Percentiles rank a stretch among this genome's conserved stretches.
These are phyloP conservation scores for Exobasidium cylindrosporum DNA, from an alignment of 1,284 basidiomycete genomes.

Conservation along the genomic window DNA sequence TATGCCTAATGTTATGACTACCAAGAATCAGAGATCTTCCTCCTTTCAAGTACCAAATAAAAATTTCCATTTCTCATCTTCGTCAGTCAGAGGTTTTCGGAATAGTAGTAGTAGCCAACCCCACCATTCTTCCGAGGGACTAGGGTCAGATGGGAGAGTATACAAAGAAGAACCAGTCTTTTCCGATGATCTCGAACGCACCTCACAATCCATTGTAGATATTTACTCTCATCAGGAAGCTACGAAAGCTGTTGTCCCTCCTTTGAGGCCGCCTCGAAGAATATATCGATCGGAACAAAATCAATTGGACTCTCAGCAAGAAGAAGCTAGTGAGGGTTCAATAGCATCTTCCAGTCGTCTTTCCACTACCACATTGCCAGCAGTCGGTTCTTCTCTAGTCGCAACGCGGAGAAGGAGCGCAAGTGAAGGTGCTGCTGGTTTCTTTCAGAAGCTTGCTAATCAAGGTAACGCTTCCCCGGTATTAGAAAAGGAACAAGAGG, in stretches of 20 bases:
- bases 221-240: background rate
- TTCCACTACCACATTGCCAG: background rate
- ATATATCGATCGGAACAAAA: background rate
- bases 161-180: background rate
- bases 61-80: background rate
- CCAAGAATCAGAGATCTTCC: background rate
- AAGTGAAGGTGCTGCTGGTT: background rate
- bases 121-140: background rate
- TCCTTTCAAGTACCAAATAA: background rate
- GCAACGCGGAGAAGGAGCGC: background rate
- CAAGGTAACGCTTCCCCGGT: no score
- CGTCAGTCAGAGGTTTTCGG: background rate
- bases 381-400: background rate
- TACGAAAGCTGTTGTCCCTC: background rate
- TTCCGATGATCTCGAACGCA: background rate
- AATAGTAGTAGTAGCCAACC: conserved; percentile 11
- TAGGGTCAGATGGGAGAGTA: background rate
- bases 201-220: background rate
- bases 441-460: background rate
- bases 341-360: background rate
- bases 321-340: background rate
- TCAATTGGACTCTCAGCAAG: background rate
- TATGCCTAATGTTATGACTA: background rate
- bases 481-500: background rate
- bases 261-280: background rate